phyloP scores from a whole-genome alignment of 108 stramenopile species.

The Pseudonitzschia pungens region DNA sequence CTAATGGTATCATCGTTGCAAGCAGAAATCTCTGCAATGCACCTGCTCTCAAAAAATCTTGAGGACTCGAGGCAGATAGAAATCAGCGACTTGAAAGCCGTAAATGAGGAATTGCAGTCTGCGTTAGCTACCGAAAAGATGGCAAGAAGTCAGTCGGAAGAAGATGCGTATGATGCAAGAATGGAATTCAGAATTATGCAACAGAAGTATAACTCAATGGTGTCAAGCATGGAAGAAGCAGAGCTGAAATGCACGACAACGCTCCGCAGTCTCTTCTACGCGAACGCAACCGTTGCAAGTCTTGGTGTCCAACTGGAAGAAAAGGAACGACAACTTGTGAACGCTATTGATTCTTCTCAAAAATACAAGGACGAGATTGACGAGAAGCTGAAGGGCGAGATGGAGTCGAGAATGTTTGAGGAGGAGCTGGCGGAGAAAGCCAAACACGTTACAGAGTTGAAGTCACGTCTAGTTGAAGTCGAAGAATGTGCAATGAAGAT shows the following conservation, averaged over 20 bases:
- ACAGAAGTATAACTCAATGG: neutral
- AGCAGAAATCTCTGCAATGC: conserved; percentile 4
- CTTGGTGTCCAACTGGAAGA: conserved; percentile 7
- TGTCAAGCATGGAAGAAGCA: neutral
- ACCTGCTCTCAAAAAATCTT: neutral
- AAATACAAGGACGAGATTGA: neutral
- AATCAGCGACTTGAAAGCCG: neutral
- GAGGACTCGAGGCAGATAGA: conserved; percentile 8
- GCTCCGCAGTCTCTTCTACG: neutral
- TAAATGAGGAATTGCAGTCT: neutral
- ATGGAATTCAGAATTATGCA: conserved; percentile 6
- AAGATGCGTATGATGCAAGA: conserved; percentile 12
- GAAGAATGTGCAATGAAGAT: neutral
- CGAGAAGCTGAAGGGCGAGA: neutral
- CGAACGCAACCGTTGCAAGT: conserved; percentile 10
- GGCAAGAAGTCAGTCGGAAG: neutral
- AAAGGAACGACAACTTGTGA: neutral
- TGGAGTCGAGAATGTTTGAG: neutral
- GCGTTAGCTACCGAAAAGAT: neutral
- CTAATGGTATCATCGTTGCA: conserved; percentile 1
- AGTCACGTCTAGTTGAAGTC: neutral
- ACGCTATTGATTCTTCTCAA: neutral
- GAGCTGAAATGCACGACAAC: neutral
- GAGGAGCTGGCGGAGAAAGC: neutral
- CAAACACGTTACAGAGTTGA: neutral